Evolutionary conservation across 306 rosid species (phyloP), one percentile per base, ranked within the genome.

Genomic region (Castanea sativa): DNA sequence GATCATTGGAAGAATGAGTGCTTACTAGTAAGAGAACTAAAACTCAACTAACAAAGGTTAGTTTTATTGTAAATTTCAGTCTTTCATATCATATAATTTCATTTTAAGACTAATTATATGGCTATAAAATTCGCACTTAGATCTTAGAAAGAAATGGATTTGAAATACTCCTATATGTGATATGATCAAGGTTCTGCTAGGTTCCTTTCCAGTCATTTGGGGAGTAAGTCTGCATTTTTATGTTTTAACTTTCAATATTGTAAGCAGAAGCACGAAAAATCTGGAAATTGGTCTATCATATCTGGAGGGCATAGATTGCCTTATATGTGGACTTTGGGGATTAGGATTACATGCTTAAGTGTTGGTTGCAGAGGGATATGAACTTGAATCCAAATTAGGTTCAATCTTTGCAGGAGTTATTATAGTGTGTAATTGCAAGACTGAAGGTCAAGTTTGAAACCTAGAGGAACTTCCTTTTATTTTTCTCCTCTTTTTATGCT

Each of bases 81-180:
- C 53, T 11, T 12, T 49, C 15, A 49, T 49, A 49, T 49, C 16
- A 12, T 27, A 1, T 14, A 45, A 20, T 81, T 69, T 45, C 33
- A 49, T 58, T 55, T 74, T 67, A 16, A 27, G 70, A 45, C 51
- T 45, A 69, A 29, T 18, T n/a, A 2, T 70, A 69, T 29, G 71
- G 56, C 16, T 60, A 59, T 53, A 16, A 33, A 18, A 6, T 45
- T 69, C 45, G 32, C 67, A 59, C 25, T 21, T 20, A 69, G 61
- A 32, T 63, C 67, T 49, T 76, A 57, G 60, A 69, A 38, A 59
- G 61, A 16, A 38, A 53, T 15, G 69, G 21, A n/a, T 58, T 16
- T 49, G 73, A 76, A 55, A 56, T 68, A 75, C 59, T 69, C 70
- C 73, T 69, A 69, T 51, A 15, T 33, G 38, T 45, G 16, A 25